Evolutionary conservation across 163 green algal genomes (phyloP).

Genomic region (Trebouxia gelatinosa): DNA sequence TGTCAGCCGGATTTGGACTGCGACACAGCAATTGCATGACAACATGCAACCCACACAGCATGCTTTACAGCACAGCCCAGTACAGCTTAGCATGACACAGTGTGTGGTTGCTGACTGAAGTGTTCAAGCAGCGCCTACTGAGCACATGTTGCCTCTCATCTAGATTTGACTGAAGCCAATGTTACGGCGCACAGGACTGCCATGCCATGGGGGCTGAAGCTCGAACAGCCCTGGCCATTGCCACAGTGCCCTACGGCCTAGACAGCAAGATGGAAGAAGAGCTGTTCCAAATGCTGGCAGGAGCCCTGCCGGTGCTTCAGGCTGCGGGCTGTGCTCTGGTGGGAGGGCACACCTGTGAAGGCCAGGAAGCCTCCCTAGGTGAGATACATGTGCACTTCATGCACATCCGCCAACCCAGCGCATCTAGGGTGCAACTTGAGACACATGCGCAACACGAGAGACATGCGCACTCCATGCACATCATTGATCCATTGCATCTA

Average conservation of each 20-base stretch:
- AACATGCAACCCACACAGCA: no score
- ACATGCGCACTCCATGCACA: no score
- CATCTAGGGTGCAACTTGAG: no score
- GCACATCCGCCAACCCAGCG: no score
- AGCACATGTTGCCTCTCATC: not conserved
- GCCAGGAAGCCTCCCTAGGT: constrained; percentile 71
- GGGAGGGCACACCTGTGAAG: constrained; percentile 85
- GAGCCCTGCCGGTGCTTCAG: constrained; percentile 54
- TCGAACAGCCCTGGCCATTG: constrained; percentile 71
- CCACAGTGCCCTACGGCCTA: constrained; percentile 63
- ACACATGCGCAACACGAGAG: no score
- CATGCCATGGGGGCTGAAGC: constrained; percentile 87
- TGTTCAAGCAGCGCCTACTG: not conserved
- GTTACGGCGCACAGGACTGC: constrained; percentile 70
- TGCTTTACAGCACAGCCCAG: no score
- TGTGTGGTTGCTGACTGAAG: no score
- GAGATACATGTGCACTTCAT: no score
- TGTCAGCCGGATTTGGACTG: no score
- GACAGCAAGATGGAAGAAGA: constrained; percentile 66
- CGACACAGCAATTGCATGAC: no score
- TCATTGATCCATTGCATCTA: no score
- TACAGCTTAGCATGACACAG: no score
- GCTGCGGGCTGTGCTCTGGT: constrained; percentile 72
- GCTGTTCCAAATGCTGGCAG: constrained; percentile 75
- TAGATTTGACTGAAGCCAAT: not conserved